Evolutionary conservation across 2,329 filamentous ascomycete genomes (phyloP).

Genomic region (Coleophoma crateriformis): DNA sequence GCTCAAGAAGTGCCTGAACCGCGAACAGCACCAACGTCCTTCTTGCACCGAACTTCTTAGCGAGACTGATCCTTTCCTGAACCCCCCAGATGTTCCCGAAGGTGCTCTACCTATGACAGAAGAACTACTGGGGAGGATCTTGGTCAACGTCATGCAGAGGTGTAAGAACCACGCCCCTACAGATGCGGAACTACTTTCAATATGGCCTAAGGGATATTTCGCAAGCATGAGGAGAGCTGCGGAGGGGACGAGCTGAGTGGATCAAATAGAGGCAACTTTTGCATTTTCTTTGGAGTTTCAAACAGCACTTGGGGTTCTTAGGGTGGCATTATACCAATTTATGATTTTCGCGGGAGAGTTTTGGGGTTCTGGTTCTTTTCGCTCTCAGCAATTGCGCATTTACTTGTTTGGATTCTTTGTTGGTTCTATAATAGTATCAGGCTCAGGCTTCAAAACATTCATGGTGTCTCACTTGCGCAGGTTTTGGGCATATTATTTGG

Average conservation of each 20-base stretch:
- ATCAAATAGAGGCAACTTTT: not conserved
- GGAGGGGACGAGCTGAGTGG: conserved; percentile 1
- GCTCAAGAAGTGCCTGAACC: conserved; percentile 56
- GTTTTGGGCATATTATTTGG: no score
- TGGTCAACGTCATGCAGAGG: conserved; percentile 55
- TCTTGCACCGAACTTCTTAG: conserved; percentile 58
- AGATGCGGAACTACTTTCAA: conserved; percentile 47
- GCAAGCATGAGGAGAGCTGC: conserved; percentile 38
- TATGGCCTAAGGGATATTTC: conserved; percentile 60
- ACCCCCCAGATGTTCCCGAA: conserved; percentile 46
- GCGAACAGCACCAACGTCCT: conserved; percentile 57
- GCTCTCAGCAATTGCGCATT: no score
- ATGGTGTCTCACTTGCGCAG: no score
- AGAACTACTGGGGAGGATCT: conserved; percentile 54
- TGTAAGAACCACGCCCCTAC: conserved; percentile 54
- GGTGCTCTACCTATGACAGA: conserved; percentile 55
- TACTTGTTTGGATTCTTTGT: no score
- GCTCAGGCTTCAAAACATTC: no score
- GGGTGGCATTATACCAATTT: not conserved
- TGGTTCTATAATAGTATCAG: no score
- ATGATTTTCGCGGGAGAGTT: not conserved
- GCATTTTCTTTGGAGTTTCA: not conserved
- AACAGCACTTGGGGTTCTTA: not conserved
- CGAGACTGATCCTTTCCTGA: conserved; percentile 56
- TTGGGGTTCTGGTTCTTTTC: no score